These are phyloP conservation scores for Metarhizium rileyi DNA, from an alignment of 2,329 filamentous ascomycete genomes.

Conservation along the genomic window DNA sequence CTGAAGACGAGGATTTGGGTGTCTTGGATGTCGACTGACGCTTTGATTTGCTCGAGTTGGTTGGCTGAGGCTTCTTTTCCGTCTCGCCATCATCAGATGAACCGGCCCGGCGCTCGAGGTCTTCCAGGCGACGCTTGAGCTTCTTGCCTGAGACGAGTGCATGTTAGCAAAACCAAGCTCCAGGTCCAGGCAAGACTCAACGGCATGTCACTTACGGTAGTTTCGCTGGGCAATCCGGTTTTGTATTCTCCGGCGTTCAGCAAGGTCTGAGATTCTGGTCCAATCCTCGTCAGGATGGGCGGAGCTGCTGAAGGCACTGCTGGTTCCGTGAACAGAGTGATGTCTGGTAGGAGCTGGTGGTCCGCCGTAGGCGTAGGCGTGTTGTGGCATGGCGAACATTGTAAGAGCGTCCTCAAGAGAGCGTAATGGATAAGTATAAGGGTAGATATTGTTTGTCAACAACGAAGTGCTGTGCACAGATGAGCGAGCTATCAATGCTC, in stretches of 20 bases:
- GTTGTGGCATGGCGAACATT: conserved; percentile 27
- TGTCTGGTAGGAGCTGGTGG: conserved; percentile 44
- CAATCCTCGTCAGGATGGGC: conserved; percentile 96
- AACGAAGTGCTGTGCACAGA: not conserved
- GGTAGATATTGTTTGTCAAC: not conserved
- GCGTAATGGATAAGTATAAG: conserved; percentile 4
- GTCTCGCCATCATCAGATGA: conserved; percentile 36
- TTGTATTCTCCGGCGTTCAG: conserved; percentile 87
- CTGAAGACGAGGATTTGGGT: conserved; percentile 17
- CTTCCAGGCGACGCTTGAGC: conserved; percentile 81
- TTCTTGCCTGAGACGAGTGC: conserved; percentile 59
- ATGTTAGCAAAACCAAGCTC: not conserved
- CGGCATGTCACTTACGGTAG: conserved; percentile 59
- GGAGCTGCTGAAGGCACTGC: conserved; percentile 88
- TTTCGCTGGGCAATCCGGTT: conserved; percentile 97
- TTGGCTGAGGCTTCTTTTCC: conserved; percentile 26
- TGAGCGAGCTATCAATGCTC: not conserved
- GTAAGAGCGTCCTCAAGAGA: conserved; percentile 9
- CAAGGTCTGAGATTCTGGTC: conserved; percentile 97
- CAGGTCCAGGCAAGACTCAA: not conserved
- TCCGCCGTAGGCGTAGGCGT: conserved; percentile 22
- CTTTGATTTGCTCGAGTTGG: conserved; percentile 30
- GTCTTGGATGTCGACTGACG: conserved; percentile 17
- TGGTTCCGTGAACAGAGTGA: conserved; percentile 65
- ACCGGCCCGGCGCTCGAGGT: conserved; percentile 70